Base-by-base conservation (phyloP, 2,329 filamentous ascomycete genomes). In the Fusarium sp. region DNA sequence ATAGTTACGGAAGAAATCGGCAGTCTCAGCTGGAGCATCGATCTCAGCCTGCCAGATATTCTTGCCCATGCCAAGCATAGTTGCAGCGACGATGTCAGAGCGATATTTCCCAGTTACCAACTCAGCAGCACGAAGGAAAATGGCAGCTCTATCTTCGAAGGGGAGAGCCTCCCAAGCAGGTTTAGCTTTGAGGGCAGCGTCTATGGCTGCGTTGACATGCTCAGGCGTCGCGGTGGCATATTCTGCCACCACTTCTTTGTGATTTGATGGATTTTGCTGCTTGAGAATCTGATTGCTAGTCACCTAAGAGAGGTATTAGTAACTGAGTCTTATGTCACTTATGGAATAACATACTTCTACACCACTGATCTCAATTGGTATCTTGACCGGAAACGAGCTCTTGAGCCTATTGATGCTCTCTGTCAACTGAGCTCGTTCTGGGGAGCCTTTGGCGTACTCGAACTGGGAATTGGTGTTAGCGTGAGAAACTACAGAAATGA, bases 1-100 rank as follows among this genome's bases (percentile, higher is more conserved):
- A 2, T 69, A 70, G 5, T 64, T 57, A 0, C 78, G 73, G 67
- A 78, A 79, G 58, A 80, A 80, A 59, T 81, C 79, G 4, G 74
- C 75, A 20, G 66, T 69, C 53, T 70, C 67, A 1, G 55, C 64
- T 6, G 67, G 63, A 0, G 66, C 66, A 36, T 70, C 67, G 1
- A 70, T 67, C 17, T 70, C 67, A 3, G 67, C 67, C 11, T 70
- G 67, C 63, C 63, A 70, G 9, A 67, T 61, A 36, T 69, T 70
- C 50, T 70, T 70, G n/a, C 67, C 67, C 49, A 69, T 65, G 1
- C 67, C 66, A 0, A 70, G 51, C 67, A 69, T 70, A 4, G 67
- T 70, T 3, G 66, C 56, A 13, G 66, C 67, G 2, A 67, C 63
- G 4, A 70, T 70, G 6, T 70, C 63, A 5, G 63, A 59, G 18